Base-by-base conservation (phyloP, 2,329 filamentous ascomycete species). In the Neonectria coccinea region DNA sequence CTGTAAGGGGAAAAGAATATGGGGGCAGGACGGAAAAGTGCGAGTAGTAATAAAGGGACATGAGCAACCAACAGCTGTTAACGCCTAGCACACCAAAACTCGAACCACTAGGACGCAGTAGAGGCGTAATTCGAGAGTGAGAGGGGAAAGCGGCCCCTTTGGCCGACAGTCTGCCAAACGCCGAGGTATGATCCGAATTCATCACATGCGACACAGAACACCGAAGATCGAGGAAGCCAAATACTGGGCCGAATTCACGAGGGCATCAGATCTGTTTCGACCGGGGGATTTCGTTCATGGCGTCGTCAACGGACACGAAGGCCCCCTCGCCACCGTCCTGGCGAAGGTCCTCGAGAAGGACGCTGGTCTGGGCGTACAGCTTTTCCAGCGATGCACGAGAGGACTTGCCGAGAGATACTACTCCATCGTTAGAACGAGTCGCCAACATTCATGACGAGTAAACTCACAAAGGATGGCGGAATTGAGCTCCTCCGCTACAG, bases 401-500 rank as follows among this genome's bases (percentile, higher is more conserved):
- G 0, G 93, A 95, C 80, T 97, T 97, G 54, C 96, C 96, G 3
- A 97, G 85, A 1, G 93, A 97, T 45, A 93, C 95, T 97, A 56
- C 39, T 42, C 41, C 22, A 5, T 12, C 12, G 58, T 76, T 72
- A 75, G 74, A 20, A 25, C 20, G 27, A 8, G n/a, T 8, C 29
- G 8, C 20, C 48, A 41, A 51, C 5, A 10, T 31, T 11, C 2
- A 14, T 18, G 12, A 59, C 20, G 27, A 20, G 11, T 53, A 39
- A 16, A 85, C 89, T 82, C 82, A 97, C 94, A 89, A 65, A 99
- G 79, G 72, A 99, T 97, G 51, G 93, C 94, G 65, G 93, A 92
- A 79, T 98, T 98, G 61, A 99, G 83, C 78, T 97, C 94, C 81
- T 99, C 96, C 9, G 94, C 94, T 44, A 98, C 93, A 18, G 88